Evolutionary conservation across 257 asterid genomes (phyloP).

Genomic region (Paulownia fortunei): DNA sequence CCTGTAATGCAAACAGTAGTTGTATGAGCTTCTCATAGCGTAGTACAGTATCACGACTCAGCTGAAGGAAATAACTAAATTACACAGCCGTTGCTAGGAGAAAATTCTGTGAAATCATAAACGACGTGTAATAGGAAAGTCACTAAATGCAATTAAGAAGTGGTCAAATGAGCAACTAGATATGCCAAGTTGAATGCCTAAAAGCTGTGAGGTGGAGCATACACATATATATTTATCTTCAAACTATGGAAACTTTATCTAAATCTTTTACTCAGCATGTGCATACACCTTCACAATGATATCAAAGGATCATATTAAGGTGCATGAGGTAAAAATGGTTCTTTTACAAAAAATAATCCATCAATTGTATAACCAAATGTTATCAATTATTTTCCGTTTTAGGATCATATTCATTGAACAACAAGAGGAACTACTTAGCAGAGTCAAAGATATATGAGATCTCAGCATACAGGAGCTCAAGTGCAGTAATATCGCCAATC

Average conservation of each 20-base stretch:
- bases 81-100: neutral
- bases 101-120: neutral
- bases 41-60: neutral
- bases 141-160: too few species aligned
- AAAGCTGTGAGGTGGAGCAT: neutral
- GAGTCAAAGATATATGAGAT: neutral
- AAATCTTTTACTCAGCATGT: neutral
- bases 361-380: too few species aligned
- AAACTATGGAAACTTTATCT: too few species aligned
- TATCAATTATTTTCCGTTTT: too few species aligned
- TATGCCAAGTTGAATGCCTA: neutral
- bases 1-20: slow-evolving; percentile 32
- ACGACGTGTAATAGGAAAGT: too few species aligned
- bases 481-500: slow-evolving; percentile 50
- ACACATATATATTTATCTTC: neutral
- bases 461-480: slow-evolving; percentile 45
- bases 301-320: neutral
- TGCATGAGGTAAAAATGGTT: too few species aligned
- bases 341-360: too few species aligned
- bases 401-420: too few species aligned
- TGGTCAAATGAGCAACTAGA: too few species aligned
- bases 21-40: too few species aligned
- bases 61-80: slow-evolving; percentile 16
- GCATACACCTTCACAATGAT: neutral
- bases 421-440: too few species aligned